These are phyloP conservation scores for Globisporangium apiculatum DNA, from an alignment of 352 stramenopile genomes.

Conservation along the genomic window DNA sequence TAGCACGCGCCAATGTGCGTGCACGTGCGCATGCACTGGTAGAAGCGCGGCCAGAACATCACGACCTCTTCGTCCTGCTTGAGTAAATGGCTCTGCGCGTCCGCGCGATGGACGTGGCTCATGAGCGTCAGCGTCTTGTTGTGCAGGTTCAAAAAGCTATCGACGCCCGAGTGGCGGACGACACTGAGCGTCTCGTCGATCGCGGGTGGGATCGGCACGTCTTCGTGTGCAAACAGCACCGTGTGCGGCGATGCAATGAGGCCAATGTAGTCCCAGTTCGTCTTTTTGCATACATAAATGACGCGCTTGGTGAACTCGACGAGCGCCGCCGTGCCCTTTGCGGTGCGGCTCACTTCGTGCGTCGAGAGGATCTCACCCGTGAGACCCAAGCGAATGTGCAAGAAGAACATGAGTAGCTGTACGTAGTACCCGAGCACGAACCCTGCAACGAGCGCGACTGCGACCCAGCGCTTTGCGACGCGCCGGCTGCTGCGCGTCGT, in stretches of 20 bases:
- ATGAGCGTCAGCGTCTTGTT: constrained; percentile 82
- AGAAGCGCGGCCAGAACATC: constrained; percentile 76
- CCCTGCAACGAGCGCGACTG: constrained; percentile 16
- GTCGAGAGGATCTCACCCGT: constrained; percentile 44
- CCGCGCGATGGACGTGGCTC: constrained; percentile 46
- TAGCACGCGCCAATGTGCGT: constrained; percentile 60
- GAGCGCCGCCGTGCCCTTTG: constrained; percentile 42
- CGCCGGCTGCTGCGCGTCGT: not conserved
- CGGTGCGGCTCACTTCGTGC: constrained; percentile 25
- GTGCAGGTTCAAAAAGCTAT: constrained; percentile 73
- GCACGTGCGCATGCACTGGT: constrained; percentile 68
- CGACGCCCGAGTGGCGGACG: constrained; percentile 51
- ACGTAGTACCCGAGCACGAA: constrained; percentile 62
- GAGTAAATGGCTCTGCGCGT: constrained; percentile 48
- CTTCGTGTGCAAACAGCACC: constrained; percentile 59
- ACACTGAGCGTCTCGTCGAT: constrained; percentile 51
- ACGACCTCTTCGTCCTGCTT: constrained; percentile 76
- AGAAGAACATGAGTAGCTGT: constrained; percentile 62
- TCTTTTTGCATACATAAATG: constrained; percentile 66
- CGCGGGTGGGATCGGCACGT: constrained; percentile 40
- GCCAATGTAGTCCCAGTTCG: constrained; percentile 75
- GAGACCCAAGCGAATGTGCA: constrained; percentile 50
- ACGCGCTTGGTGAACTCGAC: constrained; percentile 51
- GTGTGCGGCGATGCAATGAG: constrained; percentile 57
- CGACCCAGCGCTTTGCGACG: constrained; percentile 15